These are phyloP conservation scores for Solanum lignicaule DNA, from an alignment of 257 asterid species.

Conservation along the genomic window DNA sequence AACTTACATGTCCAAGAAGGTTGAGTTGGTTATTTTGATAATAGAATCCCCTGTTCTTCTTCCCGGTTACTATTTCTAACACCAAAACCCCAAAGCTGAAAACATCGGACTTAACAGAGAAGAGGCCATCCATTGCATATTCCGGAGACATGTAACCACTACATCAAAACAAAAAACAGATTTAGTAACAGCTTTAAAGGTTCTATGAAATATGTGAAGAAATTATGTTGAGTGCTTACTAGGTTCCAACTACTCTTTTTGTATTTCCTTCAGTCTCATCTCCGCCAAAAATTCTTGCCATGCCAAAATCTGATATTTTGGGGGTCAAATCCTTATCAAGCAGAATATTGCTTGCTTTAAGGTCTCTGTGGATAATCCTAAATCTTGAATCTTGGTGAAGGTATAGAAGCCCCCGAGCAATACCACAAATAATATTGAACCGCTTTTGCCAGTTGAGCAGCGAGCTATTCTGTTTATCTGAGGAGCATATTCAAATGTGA, in stretches of 20 bases:
- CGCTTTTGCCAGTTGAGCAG: constrained; percentile 53
- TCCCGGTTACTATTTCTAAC: constrained; percentile 55
- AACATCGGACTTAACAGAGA: constrained; percentile 66
- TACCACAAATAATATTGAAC: constrained; percentile 57
- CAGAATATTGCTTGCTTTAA: constrained; percentile 69
- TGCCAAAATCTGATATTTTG: constrained; percentile 75
- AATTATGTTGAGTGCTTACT: constrained; percentile 26
- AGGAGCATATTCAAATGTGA: background rate
- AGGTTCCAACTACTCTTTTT: constrained; percentile 64
- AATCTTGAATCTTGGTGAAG: constrained; percentile 81
- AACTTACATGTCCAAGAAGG: constrained; percentile 65
- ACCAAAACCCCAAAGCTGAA: constrained; percentile 78
- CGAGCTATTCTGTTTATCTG: constrained; percentile 41
- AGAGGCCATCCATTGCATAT: constrained; percentile 76
- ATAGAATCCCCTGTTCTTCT: constrained; percentile 62
- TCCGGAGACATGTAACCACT: constrained; percentile 88
- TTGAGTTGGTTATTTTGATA: constrained; percentile 53
- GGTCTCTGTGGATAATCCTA: constrained; percentile 68
- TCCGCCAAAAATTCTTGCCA: constrained; percentile 76
- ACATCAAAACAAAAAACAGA: background rate
- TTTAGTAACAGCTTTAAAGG: background rate
- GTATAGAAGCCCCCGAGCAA: constrained; percentile 62
- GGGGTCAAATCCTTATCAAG: constrained; percentile 61
- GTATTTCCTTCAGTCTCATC: constrained; percentile 69
- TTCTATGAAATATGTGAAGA: background rate